A percentile compares a stretch with the other conserved stretches of the same genome.
Evolutionary conservation across 2,329 filamentous ascomycete species (phyloP).

Genomic region (Xylaria sp.): DNA sequence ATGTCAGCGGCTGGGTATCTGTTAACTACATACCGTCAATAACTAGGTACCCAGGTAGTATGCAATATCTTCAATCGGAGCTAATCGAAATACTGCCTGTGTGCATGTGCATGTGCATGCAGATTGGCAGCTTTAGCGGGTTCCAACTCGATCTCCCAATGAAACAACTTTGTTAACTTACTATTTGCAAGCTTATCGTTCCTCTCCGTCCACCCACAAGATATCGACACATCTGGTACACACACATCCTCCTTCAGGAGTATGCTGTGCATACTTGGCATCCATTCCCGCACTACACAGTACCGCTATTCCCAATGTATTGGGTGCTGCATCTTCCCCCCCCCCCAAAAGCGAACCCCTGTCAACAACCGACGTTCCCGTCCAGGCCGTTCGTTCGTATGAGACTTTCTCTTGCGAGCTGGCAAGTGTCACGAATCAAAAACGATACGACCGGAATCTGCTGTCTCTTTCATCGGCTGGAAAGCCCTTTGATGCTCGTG

Average conservation of each 20-base stretch:
- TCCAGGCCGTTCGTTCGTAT: conserved; percentile 12
- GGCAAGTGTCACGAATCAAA: conserved; percentile 3
- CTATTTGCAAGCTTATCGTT: conserved; percentile 26
- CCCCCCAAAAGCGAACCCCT: neutral
- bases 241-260: conserved; percentile 27
- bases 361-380: conserved; percentile 3
- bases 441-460: neutral
- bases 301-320: conserved; percentile 27
- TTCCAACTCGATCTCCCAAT: neutral
- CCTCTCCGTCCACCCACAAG: neutral
- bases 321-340: conserved; percentile 13
- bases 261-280: conserved; percentile 26
- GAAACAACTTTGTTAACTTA: conserved; percentile 1
- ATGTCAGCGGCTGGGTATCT: neutral
- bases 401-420: neutral
- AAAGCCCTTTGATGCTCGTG: conserved; percentile 6
- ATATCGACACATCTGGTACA: neutral
- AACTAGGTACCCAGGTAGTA: neutral
- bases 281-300: conserved; percentile 10
- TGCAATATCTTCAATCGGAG: neutral
- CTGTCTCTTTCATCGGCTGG: conserved; percentile 4
- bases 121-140: neutral
- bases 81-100: neutral
- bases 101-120: neutral
- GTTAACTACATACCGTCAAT: neutral